Percentiles rank a stretch among this genome's conserved stretches.
These are phyloP conservation scores for Sporothrix curviconia DNA, from an alignment of 2,329 filamentous ascomycete genomes.

Conservation along the genomic window DNA sequence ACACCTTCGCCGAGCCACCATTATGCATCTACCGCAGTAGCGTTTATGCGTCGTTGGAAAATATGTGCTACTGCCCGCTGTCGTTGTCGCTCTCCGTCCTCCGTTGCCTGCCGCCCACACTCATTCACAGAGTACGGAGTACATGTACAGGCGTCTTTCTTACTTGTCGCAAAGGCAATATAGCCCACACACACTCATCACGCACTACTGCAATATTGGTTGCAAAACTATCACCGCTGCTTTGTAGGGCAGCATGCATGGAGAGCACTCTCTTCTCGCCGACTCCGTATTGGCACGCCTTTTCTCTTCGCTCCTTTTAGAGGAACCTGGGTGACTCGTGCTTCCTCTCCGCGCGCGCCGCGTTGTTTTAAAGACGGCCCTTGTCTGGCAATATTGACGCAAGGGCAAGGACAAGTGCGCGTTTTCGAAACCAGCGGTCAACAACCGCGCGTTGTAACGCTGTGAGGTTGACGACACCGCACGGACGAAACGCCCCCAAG, in stretches of 20 bases:
- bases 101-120: not conserved
- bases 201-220: not conserved
- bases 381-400: not conserved
- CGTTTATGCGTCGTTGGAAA: constrained; percentile 4
- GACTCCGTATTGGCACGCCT: not conserved
- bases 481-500: not conserved
- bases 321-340: no score
- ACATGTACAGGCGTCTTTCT: not conserved
- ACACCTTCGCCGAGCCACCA: no score
- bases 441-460: constrained; percentile 7
- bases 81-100: not conserved
- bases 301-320: no score
- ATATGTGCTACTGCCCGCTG: no score
- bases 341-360: no score
- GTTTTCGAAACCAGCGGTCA: constrained; percentile 4
- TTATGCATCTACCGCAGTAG: constrained; percentile 3
- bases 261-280: not conserved
- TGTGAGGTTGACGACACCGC: not conserved
- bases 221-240: no score
- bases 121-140: not conserved
- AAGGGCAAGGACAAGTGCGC: not conserved
- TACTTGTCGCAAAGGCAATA: not conserved
- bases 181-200: not conserved
- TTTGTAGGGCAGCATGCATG: no score
- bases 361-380: no score